phyloP scores from a whole-genome alignment of 345 rosid species.

The Rhodomyrtus tomentosa region DNA sequence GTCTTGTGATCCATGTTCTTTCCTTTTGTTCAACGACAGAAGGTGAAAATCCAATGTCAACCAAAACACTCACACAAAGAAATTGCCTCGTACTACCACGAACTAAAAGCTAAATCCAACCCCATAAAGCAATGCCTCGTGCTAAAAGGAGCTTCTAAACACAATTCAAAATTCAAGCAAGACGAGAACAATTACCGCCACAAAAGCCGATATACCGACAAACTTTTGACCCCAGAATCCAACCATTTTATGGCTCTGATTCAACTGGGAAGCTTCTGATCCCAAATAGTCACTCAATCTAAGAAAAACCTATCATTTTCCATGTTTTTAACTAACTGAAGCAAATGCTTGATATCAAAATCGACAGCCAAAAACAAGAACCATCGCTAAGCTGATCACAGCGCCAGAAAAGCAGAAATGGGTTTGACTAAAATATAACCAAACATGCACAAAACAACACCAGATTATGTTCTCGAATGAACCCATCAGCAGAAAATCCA shows the following conservation, averaged over 20 bases:
- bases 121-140: background rate
- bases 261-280: background rate
- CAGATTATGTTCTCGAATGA: background rate
- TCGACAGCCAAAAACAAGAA: background rate
- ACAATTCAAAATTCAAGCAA: background rate
- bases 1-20: conserved; percentile 39
- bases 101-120: background rate
- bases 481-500: background rate
- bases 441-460: background rate
- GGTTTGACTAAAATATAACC: background rate
- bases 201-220: background rate
- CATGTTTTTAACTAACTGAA: background rate
- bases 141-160: background rate
- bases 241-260: background rate
- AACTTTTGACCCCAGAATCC: background rate
- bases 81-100: background rate
- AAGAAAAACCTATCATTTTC: background rate
- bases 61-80: background rate
- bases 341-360: background rate
- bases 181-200: background rate
- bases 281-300: background rate
- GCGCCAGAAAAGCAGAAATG: background rate
- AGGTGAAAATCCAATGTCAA: background rate
- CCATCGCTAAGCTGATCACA: background rate
- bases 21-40: conserved; percentile 1